Evolutionary conservation across 108 stramenopile genomes (phyloP).

Genomic region (Cyclotella sp.): DNA sequence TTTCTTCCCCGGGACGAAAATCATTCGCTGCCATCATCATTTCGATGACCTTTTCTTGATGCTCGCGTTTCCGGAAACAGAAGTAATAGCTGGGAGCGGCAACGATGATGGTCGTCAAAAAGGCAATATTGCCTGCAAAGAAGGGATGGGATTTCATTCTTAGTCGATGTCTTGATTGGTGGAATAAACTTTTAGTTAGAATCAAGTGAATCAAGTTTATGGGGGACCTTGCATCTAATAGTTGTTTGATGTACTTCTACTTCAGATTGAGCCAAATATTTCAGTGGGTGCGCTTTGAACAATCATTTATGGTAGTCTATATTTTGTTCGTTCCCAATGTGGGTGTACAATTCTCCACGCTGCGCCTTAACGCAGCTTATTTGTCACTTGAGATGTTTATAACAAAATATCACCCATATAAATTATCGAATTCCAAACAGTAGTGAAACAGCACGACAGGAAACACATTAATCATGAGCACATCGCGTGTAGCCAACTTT

Average conservation of each 20-base stretch:
- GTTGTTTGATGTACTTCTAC: no score
- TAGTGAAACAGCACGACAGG: not conserved
- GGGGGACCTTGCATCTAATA: no score
- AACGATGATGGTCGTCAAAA: slow-evolving; percentile 64
- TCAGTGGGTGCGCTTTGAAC: no score
- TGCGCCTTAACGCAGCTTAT: not conserved
- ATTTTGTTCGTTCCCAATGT: no score
- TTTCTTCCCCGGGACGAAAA: slow-evolving; percentile 71
- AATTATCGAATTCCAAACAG: no score
- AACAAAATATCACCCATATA: no score
- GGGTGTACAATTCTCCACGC: no score
- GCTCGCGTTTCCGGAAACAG: slow-evolving; percentile 75
- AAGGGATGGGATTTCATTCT: slow-evolving; percentile 69
- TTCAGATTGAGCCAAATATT: no score
- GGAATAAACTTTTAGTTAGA: not conserved
- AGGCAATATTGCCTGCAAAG: slow-evolving; percentile 62
- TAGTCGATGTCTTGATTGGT: slow-evolving; percentile 61
- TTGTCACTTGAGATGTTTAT: no score
- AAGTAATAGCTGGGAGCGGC: slow-evolving; percentile 79
- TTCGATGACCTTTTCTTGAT: slow-evolving; percentile 77
- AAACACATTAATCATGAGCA: not conserved
- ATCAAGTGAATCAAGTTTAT: not conserved
- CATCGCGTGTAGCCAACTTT: not conserved
- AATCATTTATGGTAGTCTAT: no score
- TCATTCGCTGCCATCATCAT: slow-evolving; percentile 88